A percentile compares a stretch with the other conserved stretches of the same genome.
These are phyloP conservation scores for Tulasnella sp. DNA, from an alignment of 768 basidiomycete genomes.

Conservation along the genomic window DNA sequence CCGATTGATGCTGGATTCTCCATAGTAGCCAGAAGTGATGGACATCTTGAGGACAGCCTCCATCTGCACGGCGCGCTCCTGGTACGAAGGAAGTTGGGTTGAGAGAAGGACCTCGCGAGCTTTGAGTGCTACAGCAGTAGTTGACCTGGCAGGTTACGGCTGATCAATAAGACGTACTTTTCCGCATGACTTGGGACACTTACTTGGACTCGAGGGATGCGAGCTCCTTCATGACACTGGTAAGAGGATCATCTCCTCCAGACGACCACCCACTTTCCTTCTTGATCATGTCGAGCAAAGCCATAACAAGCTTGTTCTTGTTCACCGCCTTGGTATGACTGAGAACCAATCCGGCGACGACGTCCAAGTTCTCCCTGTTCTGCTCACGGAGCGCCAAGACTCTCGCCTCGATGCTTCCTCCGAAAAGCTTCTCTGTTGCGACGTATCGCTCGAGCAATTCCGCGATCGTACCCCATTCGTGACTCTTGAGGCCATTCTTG, in stretches of 20 bases:
- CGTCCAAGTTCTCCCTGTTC: slow-evolving; percentile 85
- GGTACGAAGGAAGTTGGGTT: slow-evolving; percentile 93
- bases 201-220: slow-evolving; percentile 85
- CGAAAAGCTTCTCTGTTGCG: slow-evolving; percentile 84
- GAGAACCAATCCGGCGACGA: slow-evolving; percentile 75
- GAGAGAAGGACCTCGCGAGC: slow-evolving; percentile 96
- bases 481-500: slow-evolving; percentile 71
- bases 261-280: slow-evolving; percentile 65
- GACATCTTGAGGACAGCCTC: slow-evolving; percentile 85
- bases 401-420: slow-evolving; percentile 87
- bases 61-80: slow-evolving; percentile 91
- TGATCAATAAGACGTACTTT: not conserved
- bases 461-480: slow-evolving; percentile 75
- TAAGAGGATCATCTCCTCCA: slow-evolving; percentile 62
- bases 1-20: slow-evolving; percentile 60
- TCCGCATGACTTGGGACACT: slow-evolving; percentile 27
- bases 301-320: slow-evolving; percentile 82
- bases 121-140: slow-evolving; percentile 72
- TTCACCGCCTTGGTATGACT: slow-evolving; percentile 93
- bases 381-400: slow-evolving; percentile 85
- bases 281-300: slow-evolving; percentile 86
- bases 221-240: slow-evolving; percentile 68
- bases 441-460: slow-evolving; percentile 70
- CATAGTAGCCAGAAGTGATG: slow-evolving; percentile 81
- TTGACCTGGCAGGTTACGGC: slow-evolving; percentile 49